Conservation (phyloP, 192 early-diverging fungal genomes). For the Coemansia sp. region DNA sequence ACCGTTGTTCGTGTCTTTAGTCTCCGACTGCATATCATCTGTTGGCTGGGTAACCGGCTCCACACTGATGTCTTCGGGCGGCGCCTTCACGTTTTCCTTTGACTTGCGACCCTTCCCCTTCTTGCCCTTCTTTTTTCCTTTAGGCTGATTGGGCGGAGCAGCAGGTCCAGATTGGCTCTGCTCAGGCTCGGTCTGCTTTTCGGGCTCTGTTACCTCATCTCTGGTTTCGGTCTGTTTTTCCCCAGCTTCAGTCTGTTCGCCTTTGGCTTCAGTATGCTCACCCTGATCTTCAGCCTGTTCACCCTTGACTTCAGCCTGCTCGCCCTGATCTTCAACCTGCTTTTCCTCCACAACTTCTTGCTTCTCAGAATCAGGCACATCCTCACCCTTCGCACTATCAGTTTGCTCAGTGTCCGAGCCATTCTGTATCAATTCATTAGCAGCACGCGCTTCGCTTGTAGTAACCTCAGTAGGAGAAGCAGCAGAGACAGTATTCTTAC, state of each 20-base stretch:
- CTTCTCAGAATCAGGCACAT: slow-evolving; percentile 2
- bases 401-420: neutral
- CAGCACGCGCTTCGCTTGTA: slow-evolving; percentile 7
- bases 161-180: slow-evolving; percentile 2
- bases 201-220: slow-evolving; percentile 15
- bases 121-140: slow-evolving; percentile 49
- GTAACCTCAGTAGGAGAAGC: neutral
- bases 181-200: slow-evolving; percentile 9
- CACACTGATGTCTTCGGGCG: slow-evolving; percentile 9
- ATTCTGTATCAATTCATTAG: neutral
- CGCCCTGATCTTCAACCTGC: neutral
- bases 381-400: slow-evolving; percentile 11
- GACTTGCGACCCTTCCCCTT: slow-evolving; percentile 38
- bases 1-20: neutral
- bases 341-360: neutral
- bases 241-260: neutral
- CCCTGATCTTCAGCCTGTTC: slow-evolving; percentile 2
- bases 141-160: slow-evolving; percentile 8
- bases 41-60: neutral
- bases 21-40: slow-evolving; percentile 1
- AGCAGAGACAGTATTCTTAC: slow-evolving; percentile 5
- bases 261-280: neutral
- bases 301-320: neutral
- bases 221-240: neutral
- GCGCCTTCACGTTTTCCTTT: slow-evolving; percentile 14